phyloP scores from a whole-genome alignment of 2,329 filamentous ascomycete genomes.

The Talaromyces sp. region DNA sequence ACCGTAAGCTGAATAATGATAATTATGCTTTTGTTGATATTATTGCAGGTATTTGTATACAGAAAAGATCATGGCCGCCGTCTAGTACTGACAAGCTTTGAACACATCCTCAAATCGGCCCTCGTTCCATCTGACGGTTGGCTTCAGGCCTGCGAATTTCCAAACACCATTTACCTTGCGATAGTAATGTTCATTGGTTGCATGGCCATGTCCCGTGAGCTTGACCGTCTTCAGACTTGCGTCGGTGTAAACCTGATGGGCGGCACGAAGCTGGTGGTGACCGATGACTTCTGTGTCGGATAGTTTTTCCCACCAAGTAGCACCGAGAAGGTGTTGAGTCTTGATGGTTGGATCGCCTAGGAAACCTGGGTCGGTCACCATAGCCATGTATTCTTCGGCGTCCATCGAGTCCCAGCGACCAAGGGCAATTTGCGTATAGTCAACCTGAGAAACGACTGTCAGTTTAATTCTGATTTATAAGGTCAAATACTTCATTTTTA shows the following conservation, averaged over 20 bases:
- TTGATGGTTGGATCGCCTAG: slow-evolving; percentile 58
- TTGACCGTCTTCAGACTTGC: slow-evolving; percentile 43
- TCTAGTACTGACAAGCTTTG: slow-evolving; percentile 11
- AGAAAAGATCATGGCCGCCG: background rate
- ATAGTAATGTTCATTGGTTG: slow-evolving; percentile 55
- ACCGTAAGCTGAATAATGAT: background rate
- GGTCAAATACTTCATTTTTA: slow-evolving; percentile 1
- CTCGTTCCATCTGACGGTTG: slow-evolving; percentile 54
- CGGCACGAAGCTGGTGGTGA: slow-evolving; percentile 58
- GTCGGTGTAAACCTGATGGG: slow-evolving; percentile 58
- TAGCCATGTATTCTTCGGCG: slow-evolving; percentile 56
- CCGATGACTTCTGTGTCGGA: slow-evolving; percentile 56
- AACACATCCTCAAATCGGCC: slow-evolving; percentile 56
- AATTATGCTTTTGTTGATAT: background rate
- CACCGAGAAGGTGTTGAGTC: slow-evolving; percentile 62
- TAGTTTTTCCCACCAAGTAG: slow-evolving; percentile 53
- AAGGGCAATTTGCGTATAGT: slow-evolving; percentile 63
- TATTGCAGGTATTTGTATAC: background rate
- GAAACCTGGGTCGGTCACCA: slow-evolving; percentile 54
- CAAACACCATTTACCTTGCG: slow-evolving; percentile 54
- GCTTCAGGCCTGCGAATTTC: slow-evolving; percentile 56
- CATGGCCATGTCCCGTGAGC: slow-evolving; percentile 58
- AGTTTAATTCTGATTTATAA: background rate
- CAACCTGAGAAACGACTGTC: slow-evolving; percentile 46
- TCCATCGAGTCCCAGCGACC: slow-evolving; percentile 59